These are phyloP conservation scores for Toxicodendron radicans DNA, from an alignment of 345 rosid species.

Conservation along the genomic window DNA sequence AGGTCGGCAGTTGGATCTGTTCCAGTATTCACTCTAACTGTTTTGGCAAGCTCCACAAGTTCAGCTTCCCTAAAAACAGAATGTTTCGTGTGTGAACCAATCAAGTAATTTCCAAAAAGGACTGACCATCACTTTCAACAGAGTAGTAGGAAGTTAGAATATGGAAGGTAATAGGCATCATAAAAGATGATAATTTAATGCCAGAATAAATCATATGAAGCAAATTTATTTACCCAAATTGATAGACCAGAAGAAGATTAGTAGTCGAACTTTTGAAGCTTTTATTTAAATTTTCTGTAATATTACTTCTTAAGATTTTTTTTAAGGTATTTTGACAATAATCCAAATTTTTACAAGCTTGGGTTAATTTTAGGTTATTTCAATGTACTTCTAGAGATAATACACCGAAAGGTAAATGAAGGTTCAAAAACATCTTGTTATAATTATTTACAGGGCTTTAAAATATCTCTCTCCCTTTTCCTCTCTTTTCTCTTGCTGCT, in stretches of 20 bases:
- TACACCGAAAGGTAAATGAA: no score
- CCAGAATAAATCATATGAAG: background rate
- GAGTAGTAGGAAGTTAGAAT: background rate
- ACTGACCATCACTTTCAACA: background rate
- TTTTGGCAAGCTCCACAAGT: slow-evolving; percentile 39
- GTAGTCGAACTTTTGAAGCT: background rate
- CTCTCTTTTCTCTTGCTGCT: background rate
- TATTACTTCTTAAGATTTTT: background rate
- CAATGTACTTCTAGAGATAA: no score
- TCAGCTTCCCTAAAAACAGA: slow-evolving; percentile 32
- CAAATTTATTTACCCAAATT: slow-evolving; percentile 2
- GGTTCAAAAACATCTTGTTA: background rate
- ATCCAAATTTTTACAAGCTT: background rate
- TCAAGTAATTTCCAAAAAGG: slow-evolving; percentile 12
- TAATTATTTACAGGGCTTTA: background rate
- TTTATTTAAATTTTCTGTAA: background rate
- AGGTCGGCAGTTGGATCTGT: slow-evolving; percentile 37
- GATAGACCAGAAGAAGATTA: background rate
- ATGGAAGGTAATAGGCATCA: background rate
- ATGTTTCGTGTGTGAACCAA: background rate
- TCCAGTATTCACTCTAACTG: slow-evolving; percentile 39
- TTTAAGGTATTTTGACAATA: background rate
- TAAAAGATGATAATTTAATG: background rate
- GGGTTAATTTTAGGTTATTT: no score
- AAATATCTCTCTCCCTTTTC: background rate